These are phyloP conservation scores for Euphorbia pulcherrima DNA, from an alignment of 345 rosid species.

Conservation along the genomic window DNA sequence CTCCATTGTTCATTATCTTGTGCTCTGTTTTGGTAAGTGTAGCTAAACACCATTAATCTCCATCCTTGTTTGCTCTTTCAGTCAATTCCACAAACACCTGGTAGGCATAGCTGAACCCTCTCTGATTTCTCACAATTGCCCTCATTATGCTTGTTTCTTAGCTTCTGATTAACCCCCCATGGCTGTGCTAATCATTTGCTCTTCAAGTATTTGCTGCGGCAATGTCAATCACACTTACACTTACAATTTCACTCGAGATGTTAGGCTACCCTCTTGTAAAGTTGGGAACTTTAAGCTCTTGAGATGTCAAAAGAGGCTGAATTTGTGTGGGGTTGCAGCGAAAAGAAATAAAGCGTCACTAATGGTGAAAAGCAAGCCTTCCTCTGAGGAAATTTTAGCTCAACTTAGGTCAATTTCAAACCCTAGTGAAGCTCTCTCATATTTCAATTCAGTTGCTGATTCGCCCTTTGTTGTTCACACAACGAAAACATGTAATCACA, in stretches of 20 bases:
- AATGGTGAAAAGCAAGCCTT: conserved; percentile 28
- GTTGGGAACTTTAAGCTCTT: conserved; percentile 34
- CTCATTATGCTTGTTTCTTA: conserved; percentile 4
- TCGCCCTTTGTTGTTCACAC: conserved; percentile 48
- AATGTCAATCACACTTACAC: conserved; percentile 25
- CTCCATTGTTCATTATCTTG: background rate
- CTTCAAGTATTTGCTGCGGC: conserved; percentile 38
- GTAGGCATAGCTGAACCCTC: conserved; percentile 2
- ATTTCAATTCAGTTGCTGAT: conserved; percentile 58
- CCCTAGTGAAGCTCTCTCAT: conserved; percentile 49
- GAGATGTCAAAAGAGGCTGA: conserved; percentile 23
- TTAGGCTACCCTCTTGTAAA: conserved; percentile 19
- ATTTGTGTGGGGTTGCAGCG: conserved; percentile 33
- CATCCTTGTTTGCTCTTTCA: background rate
- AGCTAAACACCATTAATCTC: background rate
- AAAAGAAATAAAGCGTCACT: conserved; percentile 27
- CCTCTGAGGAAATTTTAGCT: conserved; percentile 46
- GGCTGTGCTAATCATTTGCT: conserved; percentile 46
- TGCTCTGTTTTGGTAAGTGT: background rate
- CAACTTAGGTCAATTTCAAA: conserved; percentile 50
- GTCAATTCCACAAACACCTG: conserved; percentile 19
- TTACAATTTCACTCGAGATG: conserved; percentile 17
- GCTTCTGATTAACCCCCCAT: conserved; percentile 19
- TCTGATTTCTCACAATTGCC: background rate
- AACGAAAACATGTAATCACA: conserved; percentile 66